These are phyloP conservation scores for Trebouxia sp. DNA, from an alignment of 139 green algal genomes.

Conservation along the genomic window DNA sequence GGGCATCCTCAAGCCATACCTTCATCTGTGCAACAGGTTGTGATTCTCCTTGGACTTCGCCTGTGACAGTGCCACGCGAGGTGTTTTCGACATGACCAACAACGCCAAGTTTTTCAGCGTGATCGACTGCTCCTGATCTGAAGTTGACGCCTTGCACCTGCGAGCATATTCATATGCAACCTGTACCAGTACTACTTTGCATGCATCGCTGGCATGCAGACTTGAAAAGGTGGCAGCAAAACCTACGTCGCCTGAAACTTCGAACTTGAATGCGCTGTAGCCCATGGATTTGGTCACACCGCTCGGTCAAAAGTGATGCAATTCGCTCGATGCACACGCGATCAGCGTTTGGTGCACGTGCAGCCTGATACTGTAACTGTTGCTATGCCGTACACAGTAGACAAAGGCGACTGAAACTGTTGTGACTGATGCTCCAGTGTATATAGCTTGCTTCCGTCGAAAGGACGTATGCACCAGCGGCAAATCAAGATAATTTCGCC, in stretches of 20 bases:
- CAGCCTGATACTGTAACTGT: no score
- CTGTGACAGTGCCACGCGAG: not conserved
- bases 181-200: not conserved
- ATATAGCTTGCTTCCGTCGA: no score
- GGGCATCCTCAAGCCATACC: not conserved
- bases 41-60: slow-evolving; percentile 20
- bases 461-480: no score
- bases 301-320: no score
- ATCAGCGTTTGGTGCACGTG: no score
- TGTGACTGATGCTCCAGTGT: no score
- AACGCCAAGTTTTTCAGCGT: not conserved
- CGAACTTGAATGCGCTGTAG: slow-evolving; percentile 15
- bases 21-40: slow-evolving; percentile 18
- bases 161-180: no score
- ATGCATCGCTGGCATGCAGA: not conserved
- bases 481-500: no score
- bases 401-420: no score
- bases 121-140: not conserved
- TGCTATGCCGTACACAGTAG: no score
- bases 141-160: slow-evolving; percentile 30
- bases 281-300: no score
- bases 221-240: not conserved
- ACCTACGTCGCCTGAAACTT: slow-evolving; percentile 12
- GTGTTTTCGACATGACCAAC: slow-evolving; percentile 27
- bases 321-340: no score